Conservation (phyloP, 768 basidiomycete genomes). For the Tylopilus felleus region DNA sequence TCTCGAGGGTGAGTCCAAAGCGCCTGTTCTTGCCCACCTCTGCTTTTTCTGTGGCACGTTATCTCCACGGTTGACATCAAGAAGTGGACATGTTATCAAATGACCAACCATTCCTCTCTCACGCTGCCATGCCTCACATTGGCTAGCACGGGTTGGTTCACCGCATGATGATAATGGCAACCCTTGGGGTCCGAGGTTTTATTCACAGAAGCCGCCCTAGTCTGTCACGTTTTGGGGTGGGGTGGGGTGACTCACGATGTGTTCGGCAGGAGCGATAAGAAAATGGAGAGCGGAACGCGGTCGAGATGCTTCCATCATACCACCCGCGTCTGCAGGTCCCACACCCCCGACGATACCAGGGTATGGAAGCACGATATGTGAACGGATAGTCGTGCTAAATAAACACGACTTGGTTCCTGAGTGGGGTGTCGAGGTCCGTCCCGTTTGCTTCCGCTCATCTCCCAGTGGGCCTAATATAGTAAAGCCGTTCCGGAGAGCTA, state of each 20-base stretch:
- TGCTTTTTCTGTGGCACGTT: background rate
- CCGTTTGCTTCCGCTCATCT: slow-evolving; percentile 6
- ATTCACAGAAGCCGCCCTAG: slow-evolving; percentile 7
- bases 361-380: slow-evolving; percentile 47
- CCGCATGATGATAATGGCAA: slow-evolving; percentile 10
- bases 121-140: slow-evolving; percentile 16
- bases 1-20: slow-evolving; percentile 64
- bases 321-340: slow-evolving; percentile 32
- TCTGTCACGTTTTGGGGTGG: slow-evolving; percentile 11
- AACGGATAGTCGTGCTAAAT: slow-evolving; percentile 87
- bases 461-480: slow-evolving; percentile 11
- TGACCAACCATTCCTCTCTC: slow-evolving; percentile 15
- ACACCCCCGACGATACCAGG: slow-evolving; percentile 9
- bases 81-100: slow-evolving; percentile 19
- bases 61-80: slow-evolving; percentile 4
- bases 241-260: slow-evolving; percentile 23
- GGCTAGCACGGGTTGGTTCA: slow-evolving; percentile 11
- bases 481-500: slow-evolving; percentile 72
- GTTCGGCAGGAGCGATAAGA: slow-evolving; percentile 51
- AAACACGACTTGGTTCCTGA: slow-evolving; percentile 89
- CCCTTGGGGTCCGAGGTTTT: slow-evolving; percentile 9
- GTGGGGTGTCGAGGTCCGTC: slow-evolving; percentile 78
- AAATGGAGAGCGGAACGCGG: slow-evolving; percentile 70
- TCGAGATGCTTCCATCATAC: slow-evolving; percentile 44
- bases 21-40: background rate